phyloP scores from a whole-genome alignment of 2,329 filamentous ascomycete species.

The Arthrobotrys iridis region DNA sequence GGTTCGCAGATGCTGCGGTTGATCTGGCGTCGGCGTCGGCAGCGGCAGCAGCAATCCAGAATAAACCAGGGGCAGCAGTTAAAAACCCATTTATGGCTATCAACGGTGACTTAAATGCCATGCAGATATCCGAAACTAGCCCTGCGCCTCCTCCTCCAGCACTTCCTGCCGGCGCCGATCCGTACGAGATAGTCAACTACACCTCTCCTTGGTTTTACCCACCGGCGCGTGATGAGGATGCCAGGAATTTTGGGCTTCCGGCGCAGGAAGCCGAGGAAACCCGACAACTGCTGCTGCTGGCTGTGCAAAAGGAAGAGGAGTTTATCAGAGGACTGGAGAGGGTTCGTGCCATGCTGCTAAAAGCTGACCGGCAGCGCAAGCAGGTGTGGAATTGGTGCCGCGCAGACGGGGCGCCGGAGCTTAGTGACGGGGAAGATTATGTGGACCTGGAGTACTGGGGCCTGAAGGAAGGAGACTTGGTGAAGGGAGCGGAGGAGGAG shows the following conservation, averaged over 20 bases:
- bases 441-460: constrained; percentile 85
- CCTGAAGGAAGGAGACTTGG: constrained; percentile 73
- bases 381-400: constrained; percentile 79
- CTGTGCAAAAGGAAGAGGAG: constrained; percentile 87
- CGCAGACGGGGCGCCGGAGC: constrained; percentile 70
- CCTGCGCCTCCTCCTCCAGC: constrained; percentile 1
- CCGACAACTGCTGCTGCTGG: constrained; percentile 76
- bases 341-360: constrained; percentile 76
- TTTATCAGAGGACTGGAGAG: constrained; percentile 76
- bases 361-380: constrained; percentile 76
- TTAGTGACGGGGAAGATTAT: constrained; percentile 91
- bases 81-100: background rate
- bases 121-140: background rate
- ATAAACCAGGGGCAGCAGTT: background rate
- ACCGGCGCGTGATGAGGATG: constrained; percentile 71
- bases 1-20: constrained; percentile 30
- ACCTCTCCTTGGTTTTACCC: constrained; percentile 67
- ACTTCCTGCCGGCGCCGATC: constrained; percentile 39
- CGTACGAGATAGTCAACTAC: constrained; percentile 45
- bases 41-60: background rate
- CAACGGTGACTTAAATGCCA: constrained; percentile 13
- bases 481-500: constrained; percentile 82
- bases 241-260: constrained; percentile 75
- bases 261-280: constrained; percentile 80
- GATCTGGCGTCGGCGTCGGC: constrained; percentile 16